Conservation (phyloP, 768 basidiomycete species). For the Xerocomellus intermedius region DNA sequence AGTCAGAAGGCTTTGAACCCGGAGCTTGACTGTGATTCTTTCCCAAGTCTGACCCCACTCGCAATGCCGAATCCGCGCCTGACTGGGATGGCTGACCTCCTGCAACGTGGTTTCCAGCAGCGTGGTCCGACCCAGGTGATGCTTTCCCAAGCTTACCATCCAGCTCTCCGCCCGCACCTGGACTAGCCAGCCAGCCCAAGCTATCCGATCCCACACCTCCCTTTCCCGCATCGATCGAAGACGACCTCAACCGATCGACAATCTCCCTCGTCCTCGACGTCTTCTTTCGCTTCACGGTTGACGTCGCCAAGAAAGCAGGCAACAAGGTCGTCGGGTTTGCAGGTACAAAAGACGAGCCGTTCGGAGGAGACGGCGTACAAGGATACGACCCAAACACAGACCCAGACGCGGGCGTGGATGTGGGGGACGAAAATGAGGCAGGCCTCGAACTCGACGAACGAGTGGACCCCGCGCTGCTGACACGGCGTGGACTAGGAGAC, state of each 20-base stretch:
- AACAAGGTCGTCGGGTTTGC: slow-evolving; percentile 17
- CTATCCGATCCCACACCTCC: slow-evolving; percentile 3
- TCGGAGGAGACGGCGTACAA: slow-evolving; percentile 7
- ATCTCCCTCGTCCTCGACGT: slow-evolving; percentile 31
- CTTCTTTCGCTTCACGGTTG: slow-evolving; percentile 24
- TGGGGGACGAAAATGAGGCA: slow-evolving; percentile 8
- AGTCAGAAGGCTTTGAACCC: background rate
- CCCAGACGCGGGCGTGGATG: slow-evolving; percentile 7
- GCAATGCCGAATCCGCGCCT: background rate
- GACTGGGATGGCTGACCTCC: slow-evolving; percentile 4
- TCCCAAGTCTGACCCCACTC: slow-evolving; percentile 3
- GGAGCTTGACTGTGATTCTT: background rate
- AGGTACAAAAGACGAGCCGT: background rate
- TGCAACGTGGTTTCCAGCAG: background rate
- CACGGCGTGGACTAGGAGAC: slow-evolving; percentile 13
- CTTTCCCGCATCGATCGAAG: slow-evolving; percentile 24
- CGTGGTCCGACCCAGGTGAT: slow-evolving; percentile 3
- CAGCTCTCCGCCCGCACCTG: background rate
- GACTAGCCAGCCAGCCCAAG: slow-evolving; percentile 18
- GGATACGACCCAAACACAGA: slow-evolving; percentile 11
- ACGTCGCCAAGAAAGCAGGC: slow-evolving; percentile 24
- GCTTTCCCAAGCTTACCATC: slow-evolving; percentile 3
- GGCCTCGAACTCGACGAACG: slow-evolving; percentile 11
- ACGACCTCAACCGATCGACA: slow-evolving; percentile 27
- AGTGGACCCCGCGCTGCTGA: slow-evolving; percentile 2